Evolutionary conservation across 2,329 filamentous ascomycete genomes (phyloP).

Genomic region (Fusarium hostae): DNA sequence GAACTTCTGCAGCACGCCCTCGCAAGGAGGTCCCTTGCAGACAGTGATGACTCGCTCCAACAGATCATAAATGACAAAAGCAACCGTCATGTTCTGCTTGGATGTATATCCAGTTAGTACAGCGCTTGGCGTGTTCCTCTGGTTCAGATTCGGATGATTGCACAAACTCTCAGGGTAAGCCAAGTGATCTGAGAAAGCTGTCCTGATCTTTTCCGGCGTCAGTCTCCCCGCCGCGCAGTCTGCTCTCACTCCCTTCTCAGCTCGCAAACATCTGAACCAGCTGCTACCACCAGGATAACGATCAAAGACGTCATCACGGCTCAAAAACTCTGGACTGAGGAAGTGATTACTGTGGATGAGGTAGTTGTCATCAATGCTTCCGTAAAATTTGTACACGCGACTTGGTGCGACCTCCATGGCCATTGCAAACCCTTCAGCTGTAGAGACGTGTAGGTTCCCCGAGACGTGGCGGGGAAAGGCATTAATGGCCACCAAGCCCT

Average conservation of each 20-base stretch:
- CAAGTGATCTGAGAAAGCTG: not conserved
- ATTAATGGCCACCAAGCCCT: accelerated
- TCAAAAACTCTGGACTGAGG: not conserved
- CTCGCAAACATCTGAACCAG: not conserved
- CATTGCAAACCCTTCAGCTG: not conserved
- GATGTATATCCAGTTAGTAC: not conserved
- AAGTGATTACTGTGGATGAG: not conserved
- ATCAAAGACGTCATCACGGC: not conserved
- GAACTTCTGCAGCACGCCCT: not conserved
- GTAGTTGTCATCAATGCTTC: not conserved
- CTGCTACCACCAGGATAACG: not conserved
- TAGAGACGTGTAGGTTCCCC: not conserved
- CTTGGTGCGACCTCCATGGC: not conserved
- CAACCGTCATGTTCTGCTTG: not conserved
- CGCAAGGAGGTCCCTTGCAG: not conserved
- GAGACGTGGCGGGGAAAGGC: not conserved
- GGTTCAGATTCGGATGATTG: not conserved
- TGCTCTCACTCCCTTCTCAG: not conserved
- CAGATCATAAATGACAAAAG: not conserved
- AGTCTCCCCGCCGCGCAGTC: not conserved
- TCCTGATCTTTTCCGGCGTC: not conserved
- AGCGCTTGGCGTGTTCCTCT: not conserved
- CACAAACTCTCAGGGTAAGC: not conserved
- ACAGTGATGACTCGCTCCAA: not conserved
- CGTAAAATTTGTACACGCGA: not conserved